Percentiles rank a stretch among this genome's conserved stretches.
phyloP scores from a whole-genome alignment of 352 stramenopile genomes.

The Pythium phragmiticola region DNA sequence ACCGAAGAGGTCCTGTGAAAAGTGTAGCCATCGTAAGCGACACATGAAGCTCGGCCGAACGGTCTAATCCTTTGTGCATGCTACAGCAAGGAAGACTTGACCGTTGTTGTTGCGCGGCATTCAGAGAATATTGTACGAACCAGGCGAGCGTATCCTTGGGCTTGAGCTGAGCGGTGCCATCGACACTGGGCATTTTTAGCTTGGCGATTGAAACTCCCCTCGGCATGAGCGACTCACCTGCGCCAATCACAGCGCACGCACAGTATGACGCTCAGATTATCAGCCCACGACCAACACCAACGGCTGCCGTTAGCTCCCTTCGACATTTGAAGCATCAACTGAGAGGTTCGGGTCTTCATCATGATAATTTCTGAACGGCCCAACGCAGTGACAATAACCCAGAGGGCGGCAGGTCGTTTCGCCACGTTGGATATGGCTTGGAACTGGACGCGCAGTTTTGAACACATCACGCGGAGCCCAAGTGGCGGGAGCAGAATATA shows the following conservation, averaged over 20 bases:
- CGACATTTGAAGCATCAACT: not conserved
- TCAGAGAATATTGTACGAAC: not conserved
- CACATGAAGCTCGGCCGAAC: no score
- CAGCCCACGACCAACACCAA: not conserved
- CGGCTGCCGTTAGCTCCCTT: not conserved
- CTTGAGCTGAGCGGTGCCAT: not conserved
- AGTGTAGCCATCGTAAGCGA: constrained; percentile 4
- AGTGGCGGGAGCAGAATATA: no score
- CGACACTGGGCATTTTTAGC: not conserved
- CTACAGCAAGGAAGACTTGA: not conserved
- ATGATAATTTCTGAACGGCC: not conserved
- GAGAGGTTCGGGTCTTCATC: not conserved
- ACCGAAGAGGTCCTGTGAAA: not conserved
- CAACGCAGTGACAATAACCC: not conserved
- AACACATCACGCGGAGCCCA: not conserved
- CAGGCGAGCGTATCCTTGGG: not conserved
- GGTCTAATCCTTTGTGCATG: not conserved
- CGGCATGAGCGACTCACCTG: not conserved
- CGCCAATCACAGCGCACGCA: not conserved
- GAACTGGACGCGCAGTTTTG: not conserved
- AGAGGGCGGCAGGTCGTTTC: not conserved
- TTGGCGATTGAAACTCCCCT: not conserved
- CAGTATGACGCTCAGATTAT: not conserved
- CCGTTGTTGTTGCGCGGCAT: not conserved
- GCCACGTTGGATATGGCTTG: not conserved